Evolutionary conservation across 768 basidiomycete genomes (phyloP), one percentile per base, ranked within the genome.

Genomic region (Kwoniella sp.): DNA sequence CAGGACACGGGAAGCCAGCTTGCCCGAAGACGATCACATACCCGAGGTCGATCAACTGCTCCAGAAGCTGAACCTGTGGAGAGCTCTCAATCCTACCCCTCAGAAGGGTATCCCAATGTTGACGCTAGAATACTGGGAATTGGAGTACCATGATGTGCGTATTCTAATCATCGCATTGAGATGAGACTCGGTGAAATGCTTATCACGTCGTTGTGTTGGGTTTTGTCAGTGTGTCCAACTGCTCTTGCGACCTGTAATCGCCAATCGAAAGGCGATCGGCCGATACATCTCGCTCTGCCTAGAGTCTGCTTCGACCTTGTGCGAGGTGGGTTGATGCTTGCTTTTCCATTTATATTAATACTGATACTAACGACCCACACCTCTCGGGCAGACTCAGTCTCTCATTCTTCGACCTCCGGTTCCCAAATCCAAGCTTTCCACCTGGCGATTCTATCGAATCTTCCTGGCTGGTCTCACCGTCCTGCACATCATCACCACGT

Each of bases 401-500:
- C 9, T 59, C 19, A 50, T 33, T 6, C 63, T 59, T 19, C 63
- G 56, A 54, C 57, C 58, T 15, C 57, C 63, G 9, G 46, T 64
- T 15, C 37, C 54, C 10, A 48, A 37, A 22, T 54, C 63, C 12
- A 52, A 59, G 27, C 21, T 68, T 40, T 68, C 67, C 26, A 52
- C 71, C 26, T 57, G 68, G 67, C 62, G 64, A 52, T 62, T 73
- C 36, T 73, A 73, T 40, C 52, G 69, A 10, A 51, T 70, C 17
- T 73, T 73, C 62, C 56, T 73, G 4, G 67, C 68, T 21, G 71
- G 71, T 29, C 55, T 73, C n/a, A 73, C 71, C 1, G 48, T 73
- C 0, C 61, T 73, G 19, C 71, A 73, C 62, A 22, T 64, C 52
- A 24, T 67, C 55, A 52, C 59, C 30, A 48, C 60, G 52, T 50